phyloP scores from a whole-genome alignment of 2,329 filamentous ascomycete genomes.

The Fusarium gaditjirri region DNA sequence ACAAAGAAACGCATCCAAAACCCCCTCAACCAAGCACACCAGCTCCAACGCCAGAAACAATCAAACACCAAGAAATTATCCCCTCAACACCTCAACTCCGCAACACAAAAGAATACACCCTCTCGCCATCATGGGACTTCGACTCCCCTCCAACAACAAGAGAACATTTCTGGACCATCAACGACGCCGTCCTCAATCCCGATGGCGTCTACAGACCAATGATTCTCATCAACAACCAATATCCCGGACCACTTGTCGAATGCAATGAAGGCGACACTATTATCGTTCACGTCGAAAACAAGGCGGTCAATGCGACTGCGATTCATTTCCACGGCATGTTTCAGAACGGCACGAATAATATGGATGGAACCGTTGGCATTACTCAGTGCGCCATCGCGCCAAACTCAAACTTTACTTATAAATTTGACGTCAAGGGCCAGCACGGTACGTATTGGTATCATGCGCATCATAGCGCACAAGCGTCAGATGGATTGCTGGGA shows the following conservation, averaged over 20 bases:
- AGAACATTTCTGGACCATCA: conserved; percentile 70
- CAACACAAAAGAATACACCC: conserved; percentile 62
- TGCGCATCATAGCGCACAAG: conserved; percentile 71
- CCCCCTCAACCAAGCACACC: not conserved
- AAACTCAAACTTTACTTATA: conserved; percentile 71
- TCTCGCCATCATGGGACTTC: conserved; percentile 67
- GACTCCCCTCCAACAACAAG: conserved; percentile 60
- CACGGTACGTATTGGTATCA: conserved; percentile 70
- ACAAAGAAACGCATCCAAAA: not conserved
- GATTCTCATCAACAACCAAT: conserved; percentile 79
- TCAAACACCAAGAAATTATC: conserved; percentile 42
- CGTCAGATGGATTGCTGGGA: conserved; percentile 75
- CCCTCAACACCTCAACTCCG: conserved; percentile 43
- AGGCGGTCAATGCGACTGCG: conserved; percentile 71
- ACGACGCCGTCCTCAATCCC: conserved; percentile 67
- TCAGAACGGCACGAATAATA: conserved; percentile 78
- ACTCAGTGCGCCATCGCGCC: conserved; percentile 75
- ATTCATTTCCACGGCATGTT: conserved; percentile 84
- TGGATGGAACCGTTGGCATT: conserved; percentile 77
- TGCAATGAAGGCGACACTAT: conserved; percentile 79
- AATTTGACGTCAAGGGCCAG: conserved; percentile 69
- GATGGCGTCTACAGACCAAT: conserved; percentile 68
- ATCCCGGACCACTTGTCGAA: conserved; percentile 78
- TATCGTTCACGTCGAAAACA: conserved; percentile 75
- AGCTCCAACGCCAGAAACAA: not conserved